Conservation (phyloP, 208 protist genomes). For the Crithidia fasciculata region DNA sequence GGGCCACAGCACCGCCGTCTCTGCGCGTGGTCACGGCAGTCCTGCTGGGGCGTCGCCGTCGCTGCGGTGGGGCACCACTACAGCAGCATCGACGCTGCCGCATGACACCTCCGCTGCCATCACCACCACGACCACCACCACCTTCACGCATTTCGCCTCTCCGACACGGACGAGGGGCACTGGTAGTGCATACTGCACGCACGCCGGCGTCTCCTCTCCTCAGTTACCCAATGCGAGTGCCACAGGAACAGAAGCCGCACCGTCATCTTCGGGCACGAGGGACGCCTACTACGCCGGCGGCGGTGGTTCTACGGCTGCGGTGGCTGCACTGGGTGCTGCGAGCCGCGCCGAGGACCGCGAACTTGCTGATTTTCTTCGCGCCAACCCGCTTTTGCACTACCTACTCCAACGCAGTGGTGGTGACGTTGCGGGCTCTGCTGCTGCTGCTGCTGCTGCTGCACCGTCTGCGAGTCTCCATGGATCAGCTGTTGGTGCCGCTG, state of each 20-base stretch:
- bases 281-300: background rate
- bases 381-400: slow-evolving; percentile 26
- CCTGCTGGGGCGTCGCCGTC: no score
- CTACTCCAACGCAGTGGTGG: slow-evolving; percentile 12
- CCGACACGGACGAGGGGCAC: background rate
- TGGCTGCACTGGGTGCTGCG: slow-evolving; percentile 1
- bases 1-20: background rate
- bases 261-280: no score
- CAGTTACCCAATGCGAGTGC: no score
- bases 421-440: background rate
- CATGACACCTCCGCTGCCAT: no score
- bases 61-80: no score
- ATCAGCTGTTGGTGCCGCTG: no score
- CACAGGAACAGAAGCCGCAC: no score
- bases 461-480: background rate
- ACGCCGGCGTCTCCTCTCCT: background rate
- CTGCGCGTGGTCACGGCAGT: no score
- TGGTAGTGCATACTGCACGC: no score
- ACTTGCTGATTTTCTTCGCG: slow-evolving; percentile 7
- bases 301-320: background rate
- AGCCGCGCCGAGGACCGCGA: slow-evolving; percentile 20
- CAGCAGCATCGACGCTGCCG: no score
- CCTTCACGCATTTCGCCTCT: slow-evolving; percentile 7
- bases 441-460: background rate
- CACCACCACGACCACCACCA: background rate